Base-by-base conservation (phyloP, 805 yeast genomes). In the Blastobotrys attinorum region DNA sequence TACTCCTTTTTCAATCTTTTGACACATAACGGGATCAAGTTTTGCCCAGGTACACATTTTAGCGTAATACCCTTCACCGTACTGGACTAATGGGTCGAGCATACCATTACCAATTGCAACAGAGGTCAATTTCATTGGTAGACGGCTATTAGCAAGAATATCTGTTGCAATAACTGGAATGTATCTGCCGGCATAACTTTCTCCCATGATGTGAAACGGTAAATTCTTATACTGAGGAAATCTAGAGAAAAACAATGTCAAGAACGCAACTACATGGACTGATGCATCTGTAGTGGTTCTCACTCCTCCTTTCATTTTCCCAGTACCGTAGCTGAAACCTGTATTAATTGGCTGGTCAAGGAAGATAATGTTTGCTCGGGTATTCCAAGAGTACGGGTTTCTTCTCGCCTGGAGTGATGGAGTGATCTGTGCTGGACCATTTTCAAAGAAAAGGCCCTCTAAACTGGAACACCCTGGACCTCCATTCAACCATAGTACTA, bases 341-440 rank as follows among this genome's bases (percentile, higher is more conserved):
- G 85, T 96, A 43, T 84, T 84, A 36, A 89, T 84, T 3, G 97
- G 97, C 64, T 90, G 97, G 62, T 90, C 97, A 48, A 90, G 72
- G 68, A 83, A 90, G 50, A 90, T 82, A 18, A 90, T 86, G 23
- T 89, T 77, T 17, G 97, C 97, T 58, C 88, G 85, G 53, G 72
- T 69, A 64, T 89, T 90, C 97, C 97, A 90, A 1, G 96, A 81
- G 65, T 77, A 69, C 17, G 92, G 90, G 65, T 90, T 90, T 62
- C 65, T 69, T 23, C 75, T 73, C n/a, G 94, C 88, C 55, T 77
- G 75, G 53, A 83, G 63, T 31, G 77, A 73, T 34, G 75, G 62
- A 40, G 77, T 73, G 47, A 90, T 77, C 11, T 81, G 71, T 0
- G 95, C 75, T 3, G 97, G 95, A 21, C 97, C 97, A 58, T 88